These are phyloP conservation scores for Thelephora terrestris DNA, from an alignment of 1,284 basidiomycete species.

Conservation along the genomic window DNA sequence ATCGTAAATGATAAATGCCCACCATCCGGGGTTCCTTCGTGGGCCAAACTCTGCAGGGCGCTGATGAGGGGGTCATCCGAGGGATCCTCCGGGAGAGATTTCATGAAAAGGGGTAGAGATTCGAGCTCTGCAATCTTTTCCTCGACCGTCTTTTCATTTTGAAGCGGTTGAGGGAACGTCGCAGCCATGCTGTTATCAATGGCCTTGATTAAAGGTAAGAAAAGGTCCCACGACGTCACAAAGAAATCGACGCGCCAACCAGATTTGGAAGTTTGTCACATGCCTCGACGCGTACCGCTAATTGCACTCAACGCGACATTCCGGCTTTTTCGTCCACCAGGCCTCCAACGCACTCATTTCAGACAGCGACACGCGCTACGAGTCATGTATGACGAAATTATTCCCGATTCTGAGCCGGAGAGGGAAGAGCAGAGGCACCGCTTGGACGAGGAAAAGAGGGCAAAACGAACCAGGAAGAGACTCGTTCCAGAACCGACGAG, in stretches of 20 bases:
- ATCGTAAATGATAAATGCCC: conserved; percentile 24
- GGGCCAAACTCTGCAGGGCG: conserved; percentile 77
- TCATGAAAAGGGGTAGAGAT: conserved; percentile 86
- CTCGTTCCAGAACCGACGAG: neutral
- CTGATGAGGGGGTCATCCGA: conserved; percentile 59
- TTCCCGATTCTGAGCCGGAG: conserved; percentile 64
- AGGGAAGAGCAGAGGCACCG: conserved; percentile 34
- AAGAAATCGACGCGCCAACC: too few relatives aligned
- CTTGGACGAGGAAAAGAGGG: conserved; percentile 12
- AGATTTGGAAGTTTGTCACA: too few relatives aligned
- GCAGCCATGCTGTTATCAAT: conserved; percentile 9
- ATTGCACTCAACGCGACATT: too few relatives aligned
- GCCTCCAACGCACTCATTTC: neutral
- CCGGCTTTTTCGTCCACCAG: neutral
- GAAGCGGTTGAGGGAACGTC: conserved; percentile 16
- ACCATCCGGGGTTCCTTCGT: conserved; percentile 94
- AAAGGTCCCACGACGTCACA: too few relatives aligned
- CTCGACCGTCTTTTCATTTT: conserved; percentile 29
- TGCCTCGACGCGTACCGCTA: too few relatives aligned
- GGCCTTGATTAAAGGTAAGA: too few relatives aligned
- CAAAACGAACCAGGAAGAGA: conserved; percentile 8
- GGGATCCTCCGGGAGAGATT: conserved; percentile 65
- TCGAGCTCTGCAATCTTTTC: conserved; percentile 45
- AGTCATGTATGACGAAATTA: conserved; percentile 27
- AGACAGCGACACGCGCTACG: neutral